Evolutionary conservation across 306 rosid genomes (phyloP).

Genomic region (Gillenia trifoliata): DNA sequence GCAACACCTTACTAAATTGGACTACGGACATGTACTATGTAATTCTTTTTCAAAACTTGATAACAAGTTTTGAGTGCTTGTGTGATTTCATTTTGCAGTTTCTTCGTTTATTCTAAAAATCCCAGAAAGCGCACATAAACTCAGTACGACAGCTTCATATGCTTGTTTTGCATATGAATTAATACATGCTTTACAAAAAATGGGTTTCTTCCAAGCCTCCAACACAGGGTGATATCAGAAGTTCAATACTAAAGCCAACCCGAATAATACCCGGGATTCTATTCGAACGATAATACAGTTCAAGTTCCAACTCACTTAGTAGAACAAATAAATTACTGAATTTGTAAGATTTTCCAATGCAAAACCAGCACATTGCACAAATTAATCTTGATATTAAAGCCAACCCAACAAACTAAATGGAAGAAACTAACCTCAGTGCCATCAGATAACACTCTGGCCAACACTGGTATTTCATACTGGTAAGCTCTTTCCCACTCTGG

Average conservation of each 20-base stretch:
- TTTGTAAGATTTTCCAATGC: not conserved
- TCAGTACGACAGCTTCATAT: not conserved
- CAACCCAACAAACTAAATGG: not conserved
- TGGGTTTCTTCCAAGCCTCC: not conserved
- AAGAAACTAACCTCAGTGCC: conserved; percentile 74
- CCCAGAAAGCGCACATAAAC: not conserved
- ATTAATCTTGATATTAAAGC: conserved; percentile 4
- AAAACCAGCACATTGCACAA: not conserved
- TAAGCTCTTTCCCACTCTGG: conserved; percentile 78
- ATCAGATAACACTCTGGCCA: conserved; percentile 69
- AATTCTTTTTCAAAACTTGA: not conserved
- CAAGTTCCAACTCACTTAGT: not conserved
- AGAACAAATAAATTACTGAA: not conserved
- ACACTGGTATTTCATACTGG: conserved; percentile 85
- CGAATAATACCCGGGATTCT: not conserved
- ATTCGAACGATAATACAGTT: not conserved
- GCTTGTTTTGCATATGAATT: not conserved
- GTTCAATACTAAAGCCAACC: not conserved
- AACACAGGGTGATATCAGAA: not conserved
- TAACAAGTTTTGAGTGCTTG: not conserved
- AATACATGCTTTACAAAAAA: not conserved
- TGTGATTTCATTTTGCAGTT: conserved; percentile 3
- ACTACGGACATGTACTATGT: not conserved
- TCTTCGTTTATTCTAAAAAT: not conserved
- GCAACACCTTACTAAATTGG: not conserved